Percentiles rank a stretch among this genome's conserved stretches.
phyloP scores from a whole-genome alignment of 768 basidiomycete species.

The Suillus subluteus region DNA sequence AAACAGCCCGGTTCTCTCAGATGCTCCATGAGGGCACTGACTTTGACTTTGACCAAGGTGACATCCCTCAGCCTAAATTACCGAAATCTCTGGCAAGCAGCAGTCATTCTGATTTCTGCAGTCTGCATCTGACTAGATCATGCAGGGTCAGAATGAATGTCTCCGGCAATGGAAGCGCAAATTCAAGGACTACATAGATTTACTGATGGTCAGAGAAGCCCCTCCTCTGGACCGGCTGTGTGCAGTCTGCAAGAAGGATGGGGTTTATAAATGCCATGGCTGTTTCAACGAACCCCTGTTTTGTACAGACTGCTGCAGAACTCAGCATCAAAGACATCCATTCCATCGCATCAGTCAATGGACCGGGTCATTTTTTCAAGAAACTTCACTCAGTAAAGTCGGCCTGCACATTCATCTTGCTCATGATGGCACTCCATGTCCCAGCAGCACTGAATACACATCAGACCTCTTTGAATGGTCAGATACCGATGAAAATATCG shows the following conservation, averaged over 20 bases:
- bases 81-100: no score
- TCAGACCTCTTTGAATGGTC: conserved; percentile 2
- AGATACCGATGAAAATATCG: conserved; percentile 1
- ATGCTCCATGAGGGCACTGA: no score
- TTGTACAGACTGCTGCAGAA: not conserved
- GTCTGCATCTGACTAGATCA: no score
- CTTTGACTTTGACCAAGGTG: no score
- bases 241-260: not conserved
- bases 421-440: not conserved
- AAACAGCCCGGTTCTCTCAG: no score
- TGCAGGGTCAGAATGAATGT: no score
- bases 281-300: not conserved
- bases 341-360: not conserved
- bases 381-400: not conserved
- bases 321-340: not conserved
- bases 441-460: not conserved
- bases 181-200: no score
- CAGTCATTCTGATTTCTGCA: no score
- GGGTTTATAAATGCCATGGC: not conserved
- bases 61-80: no score
- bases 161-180: no score
- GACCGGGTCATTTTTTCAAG: conserved; percentile 1
- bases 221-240: not conserved
- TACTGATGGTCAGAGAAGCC: no score
- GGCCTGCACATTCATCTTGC: not conserved